Conservation (phyloP, 257 asterid genomes). For the Datura wrightii region DNA sequence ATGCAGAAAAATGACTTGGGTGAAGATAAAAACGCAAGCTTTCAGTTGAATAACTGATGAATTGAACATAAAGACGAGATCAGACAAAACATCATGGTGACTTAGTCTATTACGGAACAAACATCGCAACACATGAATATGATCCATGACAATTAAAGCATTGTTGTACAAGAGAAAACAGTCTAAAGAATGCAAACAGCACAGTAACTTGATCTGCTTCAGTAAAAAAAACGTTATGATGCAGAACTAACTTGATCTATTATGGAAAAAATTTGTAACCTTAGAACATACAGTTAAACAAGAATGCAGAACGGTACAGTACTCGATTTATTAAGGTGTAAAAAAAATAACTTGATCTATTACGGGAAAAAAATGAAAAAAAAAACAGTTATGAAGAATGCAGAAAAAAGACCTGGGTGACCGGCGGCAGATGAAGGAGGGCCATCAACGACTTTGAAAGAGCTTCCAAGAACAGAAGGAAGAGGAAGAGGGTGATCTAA, state of each 20-base stretch:
- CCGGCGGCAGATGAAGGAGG: constrained; percentile 98
- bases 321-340: background rate
- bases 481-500: constrained; percentile 83
- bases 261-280: background rate
- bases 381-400: background rate
- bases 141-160: background rate
- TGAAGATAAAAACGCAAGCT: background rate
- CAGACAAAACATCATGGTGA: background rate
- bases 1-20: background rate
- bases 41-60: background rate
- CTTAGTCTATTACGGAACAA: background rate
- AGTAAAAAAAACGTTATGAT: background rate
- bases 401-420: constrained; percentile 67
- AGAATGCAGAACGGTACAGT: background rate
- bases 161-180: background rate
- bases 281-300: background rate
- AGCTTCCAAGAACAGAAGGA: constrained; percentile 71
- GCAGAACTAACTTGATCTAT: constrained; percentile 11
- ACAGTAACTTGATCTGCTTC: constrained; percentile 24
- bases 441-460: constrained; percentile 83
- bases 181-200: background rate
- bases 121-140: background rate
- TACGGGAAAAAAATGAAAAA: background rate
- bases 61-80: background rate
- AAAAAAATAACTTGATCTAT: background rate